Percentiles rank a stretch among this genome's conserved stretches.
Conservation (phyloP, 1,139 yeast species). For the Kluyveromyces marxianus region DNA sequence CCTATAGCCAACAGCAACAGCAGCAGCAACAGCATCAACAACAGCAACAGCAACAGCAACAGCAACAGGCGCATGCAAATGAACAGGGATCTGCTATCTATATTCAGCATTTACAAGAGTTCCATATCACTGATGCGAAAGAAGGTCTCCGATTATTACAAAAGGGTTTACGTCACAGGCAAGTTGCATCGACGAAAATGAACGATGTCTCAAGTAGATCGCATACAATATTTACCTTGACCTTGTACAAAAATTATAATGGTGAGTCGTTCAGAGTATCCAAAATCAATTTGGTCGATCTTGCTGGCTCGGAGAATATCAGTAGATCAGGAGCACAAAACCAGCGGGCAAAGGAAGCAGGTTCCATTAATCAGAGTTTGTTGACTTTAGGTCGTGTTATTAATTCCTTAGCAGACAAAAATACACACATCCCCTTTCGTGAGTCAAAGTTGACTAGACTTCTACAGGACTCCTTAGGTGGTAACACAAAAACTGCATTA, state of each 20-base stretch:
- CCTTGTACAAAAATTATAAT: conserved; percentile 40
- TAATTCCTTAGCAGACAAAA: conserved; percentile 41
- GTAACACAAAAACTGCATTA: conserved; percentile 56
- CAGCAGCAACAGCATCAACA: neutral
- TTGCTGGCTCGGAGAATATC: conserved; percentile 72
- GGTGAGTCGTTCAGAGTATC: conserved; percentile 44
- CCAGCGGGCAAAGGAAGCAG: conserved; percentile 61
- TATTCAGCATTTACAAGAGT: conserved; percentile 52
- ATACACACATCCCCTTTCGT: conserved; percentile 51
- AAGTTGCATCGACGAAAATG: conserved; percentile 63
- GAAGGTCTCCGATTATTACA: conserved; percentile 49
- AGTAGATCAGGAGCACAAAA: conserved; percentile 51
- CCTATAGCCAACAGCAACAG: conserved; percentile 3
- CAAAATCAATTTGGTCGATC: conserved; percentile 68
- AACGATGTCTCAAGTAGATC: conserved; percentile 66
- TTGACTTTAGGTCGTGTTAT: conserved; percentile 60
- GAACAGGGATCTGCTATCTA: conserved; percentile 30
- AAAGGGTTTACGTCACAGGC: conserved; percentile 49
- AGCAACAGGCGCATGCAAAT: conserved; percentile 8
- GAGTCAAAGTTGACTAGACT: conserved; percentile 59
- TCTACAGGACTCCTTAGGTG: conserved; percentile 60
- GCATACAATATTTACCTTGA: conserved; percentile 63
- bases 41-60: conserved; percentile 11
- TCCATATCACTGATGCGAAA: conserved; percentile 43
- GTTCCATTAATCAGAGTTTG: conserved; percentile 58